phyloP scores from a whole-genome alignment of 2,329 filamentous ascomycete genomes.

The Purpureocillium lavendulum region DNA sequence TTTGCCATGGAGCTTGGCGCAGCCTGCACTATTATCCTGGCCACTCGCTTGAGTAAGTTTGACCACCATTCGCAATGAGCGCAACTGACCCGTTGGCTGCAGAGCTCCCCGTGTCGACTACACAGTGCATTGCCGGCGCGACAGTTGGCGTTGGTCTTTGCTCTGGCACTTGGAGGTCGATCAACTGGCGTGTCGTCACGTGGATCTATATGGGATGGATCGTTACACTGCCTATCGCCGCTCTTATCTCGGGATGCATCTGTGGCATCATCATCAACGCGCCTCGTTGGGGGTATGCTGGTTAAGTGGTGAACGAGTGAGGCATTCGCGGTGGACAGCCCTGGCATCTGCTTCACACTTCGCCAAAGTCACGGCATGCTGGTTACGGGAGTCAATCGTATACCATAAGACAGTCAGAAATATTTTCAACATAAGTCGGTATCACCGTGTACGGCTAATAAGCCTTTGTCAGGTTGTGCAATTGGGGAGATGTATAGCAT shows the following conservation, averaged over 20 bases:
- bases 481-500: too few relatives aligned
- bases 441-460: too few relatives aligned
- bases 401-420: too few relatives aligned
- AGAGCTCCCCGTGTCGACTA: slow-evolving; percentile 55
- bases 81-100: not conserved
- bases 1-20: slow-evolving; percentile 54
- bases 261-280: too few relatives aligned
- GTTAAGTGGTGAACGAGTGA: too few relatives aligned
- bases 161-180: slow-evolving; percentile 47
- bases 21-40: slow-evolving; percentile 54
- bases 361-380: not conserved
- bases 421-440: too few relatives aligned
- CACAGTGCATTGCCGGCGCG: slow-evolving; percentile 55
- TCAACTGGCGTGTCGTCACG: slow-evolving; percentile 55
- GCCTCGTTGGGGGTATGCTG: too few relatives aligned
- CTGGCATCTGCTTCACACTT: not conserved
- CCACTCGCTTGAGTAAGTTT: slow-evolving; percentile 46
- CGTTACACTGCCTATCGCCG: slow-evolving; percentile 49
- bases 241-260: slow-evolving; percentile 41
- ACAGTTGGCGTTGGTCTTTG: slow-evolving; percentile 57
- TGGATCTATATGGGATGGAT: slow-evolving; percentile 55
- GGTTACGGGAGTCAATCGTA: too few relatives aligned
- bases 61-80: too few relatives aligned
- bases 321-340: not conserved
- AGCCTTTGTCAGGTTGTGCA: too few relatives aligned